phyloP scores from a whole-genome alignment of 148 eudicot species.

The Drosera capensis region DNA sequence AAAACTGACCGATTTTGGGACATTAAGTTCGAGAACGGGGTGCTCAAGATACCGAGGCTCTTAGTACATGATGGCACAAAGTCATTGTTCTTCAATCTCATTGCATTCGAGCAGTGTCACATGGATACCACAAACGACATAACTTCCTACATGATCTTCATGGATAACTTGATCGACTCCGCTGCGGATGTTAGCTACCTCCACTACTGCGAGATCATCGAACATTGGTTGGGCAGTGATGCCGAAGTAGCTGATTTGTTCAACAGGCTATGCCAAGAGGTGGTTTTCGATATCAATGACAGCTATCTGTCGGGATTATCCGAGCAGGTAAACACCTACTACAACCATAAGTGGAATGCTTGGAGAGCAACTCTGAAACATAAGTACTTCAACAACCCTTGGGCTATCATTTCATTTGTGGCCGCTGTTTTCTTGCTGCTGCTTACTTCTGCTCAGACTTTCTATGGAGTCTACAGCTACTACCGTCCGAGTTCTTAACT shows the following conservation, averaged over 20 bases:
- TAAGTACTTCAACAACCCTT: constrained; percentile 14
- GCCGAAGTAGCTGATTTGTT: constrained; percentile 49
- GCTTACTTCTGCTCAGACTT: constrained; percentile 7
- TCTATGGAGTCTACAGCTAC: constrained; percentile 7
- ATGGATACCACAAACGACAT: constrained; percentile 6
- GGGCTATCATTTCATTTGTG: constrained; percentile 11
- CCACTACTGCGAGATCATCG: constrained; percentile 39
- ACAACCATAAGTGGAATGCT: constrained; percentile 7
- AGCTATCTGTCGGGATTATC: constrained; percentile 37
- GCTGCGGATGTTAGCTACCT: constrained; percentile 15
- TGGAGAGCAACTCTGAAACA: constrained; percentile 15
- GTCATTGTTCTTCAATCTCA: constrained; percentile 38
- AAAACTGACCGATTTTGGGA: constrained; percentile 52
- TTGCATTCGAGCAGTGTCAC: constrained; percentile 39
- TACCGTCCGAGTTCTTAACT: constrained; percentile 4
- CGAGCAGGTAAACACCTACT: constrained; percentile 27
- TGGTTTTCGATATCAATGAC: constrained; percentile 35
- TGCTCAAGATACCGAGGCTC: constrained; percentile 22
- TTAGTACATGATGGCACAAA: constrained; percentile 13
- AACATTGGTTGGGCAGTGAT: constrained; percentile 53
- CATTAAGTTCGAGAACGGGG: constrained; percentile 37
- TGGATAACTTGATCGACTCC: constrained; percentile 10
- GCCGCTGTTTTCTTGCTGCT: constrained; percentile 6
- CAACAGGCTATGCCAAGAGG: constrained; percentile 45
- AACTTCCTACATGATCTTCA: constrained; percentile 10